phyloP scores from a whole-genome alignment of 2,329 filamentous ascomycete species.

The Beauveria sp. region DNA sequence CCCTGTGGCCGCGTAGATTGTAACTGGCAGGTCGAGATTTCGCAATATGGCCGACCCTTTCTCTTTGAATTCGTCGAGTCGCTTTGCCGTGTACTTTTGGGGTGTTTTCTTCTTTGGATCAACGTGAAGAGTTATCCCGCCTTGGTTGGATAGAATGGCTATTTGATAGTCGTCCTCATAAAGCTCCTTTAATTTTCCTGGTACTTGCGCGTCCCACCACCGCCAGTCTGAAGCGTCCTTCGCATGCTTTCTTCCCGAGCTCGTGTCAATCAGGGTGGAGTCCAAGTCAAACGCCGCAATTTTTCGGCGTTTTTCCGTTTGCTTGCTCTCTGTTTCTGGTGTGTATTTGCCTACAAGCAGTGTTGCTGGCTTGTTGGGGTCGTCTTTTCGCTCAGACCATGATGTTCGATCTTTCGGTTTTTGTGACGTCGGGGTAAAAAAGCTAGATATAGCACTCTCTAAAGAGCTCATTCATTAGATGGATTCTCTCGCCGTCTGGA shows the following conservation, averaged over 20 bases:
- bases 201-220: conserved; percentile 79
- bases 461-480: conserved; percentile 13
- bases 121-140: conserved; percentile 65
- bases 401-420: conserved; percentile 68
- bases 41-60: conserved; percentile 65
- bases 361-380: conserved; percentile 42
- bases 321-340: conserved; percentile 30
- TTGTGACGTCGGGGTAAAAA: conserved; percentile 82
- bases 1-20: conserved; percentile 77
- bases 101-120: conserved; percentile 58
- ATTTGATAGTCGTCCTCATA: conserved; percentile 68
- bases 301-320: conserved; percentile 38
- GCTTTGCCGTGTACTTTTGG: conserved; percentile 52
- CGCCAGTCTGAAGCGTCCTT: conserved; percentile 75
- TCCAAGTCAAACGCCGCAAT: conserved; percentile 73
- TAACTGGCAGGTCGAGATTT: conserved; percentile 66
- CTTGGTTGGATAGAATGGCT: conserved; percentile 84
- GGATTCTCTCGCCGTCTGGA: not conserved
- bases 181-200: conserved; percentile 57
- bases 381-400: conserved; percentile 60
- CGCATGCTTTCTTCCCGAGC: conserved; percentile 73
- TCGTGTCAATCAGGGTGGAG: conserved; percentile 74
- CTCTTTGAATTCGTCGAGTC: conserved; percentile 72
- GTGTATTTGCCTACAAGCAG: conserved; percentile 70
- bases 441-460: conserved; percentile 68